A percentile compares a stretch with the other conserved stretches of the same genome.
These are phyloP conservation scores for Teunomyces panamensis DNA, from an alignment of 805 yeast species.

Conservation along the genomic window DNA sequence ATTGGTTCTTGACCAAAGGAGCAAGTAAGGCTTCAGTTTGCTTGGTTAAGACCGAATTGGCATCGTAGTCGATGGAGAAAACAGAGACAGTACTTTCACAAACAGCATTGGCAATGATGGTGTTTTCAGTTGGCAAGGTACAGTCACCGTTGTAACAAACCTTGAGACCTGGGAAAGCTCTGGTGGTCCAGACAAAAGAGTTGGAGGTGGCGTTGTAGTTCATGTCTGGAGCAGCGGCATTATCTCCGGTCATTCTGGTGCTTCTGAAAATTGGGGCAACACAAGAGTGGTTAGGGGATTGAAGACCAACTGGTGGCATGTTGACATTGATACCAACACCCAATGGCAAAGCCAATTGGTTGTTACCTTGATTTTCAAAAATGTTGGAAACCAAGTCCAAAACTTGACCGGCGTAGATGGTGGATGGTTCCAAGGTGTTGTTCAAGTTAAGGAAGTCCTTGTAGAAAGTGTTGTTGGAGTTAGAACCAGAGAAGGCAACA, in stretches of 20 bases:
- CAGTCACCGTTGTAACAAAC: constrained; percentile 44
- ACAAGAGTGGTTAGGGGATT: constrained; percentile 36
- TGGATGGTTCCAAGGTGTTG: constrained; percentile 39
- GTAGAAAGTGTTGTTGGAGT: constrained; percentile 47
- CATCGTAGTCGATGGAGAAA: constrained; percentile 29
- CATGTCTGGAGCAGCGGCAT: constrained; percentile 28
- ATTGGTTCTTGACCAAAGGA: constrained; percentile 9
- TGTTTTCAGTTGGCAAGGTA: constrained; percentile 42
- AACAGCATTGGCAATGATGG: constrained; percentile 23
- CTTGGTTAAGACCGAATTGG: constrained; percentile 15
- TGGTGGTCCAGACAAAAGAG: constrained; percentile 15
- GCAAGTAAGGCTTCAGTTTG: constrained; percentile 11
- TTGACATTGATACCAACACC: constrained; percentile 49
- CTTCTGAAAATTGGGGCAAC: constrained; percentile 39
- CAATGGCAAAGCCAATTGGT: constrained; percentile 37
- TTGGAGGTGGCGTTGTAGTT: constrained; percentile 40
- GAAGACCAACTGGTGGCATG: constrained; percentile 41
- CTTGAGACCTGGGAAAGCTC: constrained; percentile 13
- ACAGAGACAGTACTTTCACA: constrained; percentile 25
- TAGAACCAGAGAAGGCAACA: constrained; percentile 52
- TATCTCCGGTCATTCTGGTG: constrained; percentile 46
- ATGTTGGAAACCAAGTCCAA: constrained; percentile 38
- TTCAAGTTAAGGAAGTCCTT: constrained; percentile 41
- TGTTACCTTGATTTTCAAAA: constrained; percentile 36
- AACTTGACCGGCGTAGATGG: constrained; percentile 43